Evolutionary conservation across 2,329 filamentous ascomycete genomes (phyloP), one percentile per base, ranked within the genome.

Genomic region (Alternaria sp.): DNA sequence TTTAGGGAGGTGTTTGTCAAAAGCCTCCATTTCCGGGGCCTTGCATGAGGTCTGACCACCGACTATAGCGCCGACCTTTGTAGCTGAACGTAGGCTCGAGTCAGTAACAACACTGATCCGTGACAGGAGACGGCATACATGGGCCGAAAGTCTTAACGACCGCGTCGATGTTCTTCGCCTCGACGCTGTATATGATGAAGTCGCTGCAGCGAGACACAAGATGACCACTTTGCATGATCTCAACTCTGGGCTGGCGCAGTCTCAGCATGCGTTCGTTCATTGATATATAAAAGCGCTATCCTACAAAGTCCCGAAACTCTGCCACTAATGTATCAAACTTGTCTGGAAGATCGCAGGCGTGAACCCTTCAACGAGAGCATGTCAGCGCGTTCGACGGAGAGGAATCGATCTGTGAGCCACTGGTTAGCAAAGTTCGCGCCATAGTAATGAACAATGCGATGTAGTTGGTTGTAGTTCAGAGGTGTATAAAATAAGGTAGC

Each of bases 21-120:
- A 97, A 4, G 96, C 95, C 37, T 89, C 89, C 75, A 99, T 96
- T 81, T 99, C 96, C 20, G 96, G 96, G 53, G 93, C 94, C 82
- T 99, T 99, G 86, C 96, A 99, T 1, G 96, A 98, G 1, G 96
- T 99, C 80, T 99, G 96, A 9, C 96, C 96, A 63, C 96, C 96
- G 21, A 99, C 96, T 66, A 99, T 96, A 69, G 96, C 96, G 68
- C 92, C 92, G 76, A 96, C 87, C 80, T 97, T 98, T 61, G 96
- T 99, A 70, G 96, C 94, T 97, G 77, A 65, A 67, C 46, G 33
- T 56, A 51, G 18, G 18, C 58, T 44, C 50, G 20, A 41, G 58
- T 66, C 60, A 60, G 63, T 62, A 46, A 50, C 20, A 49, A 50
- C 51, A 49, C 59, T 65, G 47, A 20, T 25, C 49, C 50, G 55